A percentile compares a stretch with the other conserved stretches of the same genome.
These are phyloP conservation scores for Podila epigama DNA, from an alignment of 192 early-diverging fungal genomes.

Conservation along the genomic window DNA sequence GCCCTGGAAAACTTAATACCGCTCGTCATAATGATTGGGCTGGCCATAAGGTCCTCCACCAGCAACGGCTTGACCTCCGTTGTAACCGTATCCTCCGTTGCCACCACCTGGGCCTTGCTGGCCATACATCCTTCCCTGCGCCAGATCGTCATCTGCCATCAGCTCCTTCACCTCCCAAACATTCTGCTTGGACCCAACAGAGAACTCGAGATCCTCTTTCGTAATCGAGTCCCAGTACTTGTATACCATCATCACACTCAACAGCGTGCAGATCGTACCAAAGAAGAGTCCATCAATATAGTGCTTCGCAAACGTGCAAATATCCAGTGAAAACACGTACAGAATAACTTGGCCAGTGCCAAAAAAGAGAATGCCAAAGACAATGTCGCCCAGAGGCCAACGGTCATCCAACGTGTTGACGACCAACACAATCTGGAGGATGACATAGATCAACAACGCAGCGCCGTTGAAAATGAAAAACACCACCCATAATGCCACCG, in stretches of 20 bases:
- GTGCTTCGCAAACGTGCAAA: slow-evolving; percentile 83
- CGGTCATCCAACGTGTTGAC: slow-evolving; percentile 85
- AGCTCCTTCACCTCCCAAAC: slow-evolving; percentile 86
- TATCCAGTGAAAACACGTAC: slow-evolving; percentile 70
- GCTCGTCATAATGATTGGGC: slow-evolving; percentile 36
- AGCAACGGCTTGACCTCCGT: slow-evolving; percentile 6
- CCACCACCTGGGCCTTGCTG: slow-evolving; percentile 9
- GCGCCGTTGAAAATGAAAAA: slow-evolving; percentile 79
- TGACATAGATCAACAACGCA: slow-evolving; percentile 76
- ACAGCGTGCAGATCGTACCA: slow-evolving; percentile 76
- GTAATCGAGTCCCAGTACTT: slow-evolving; percentile 95
- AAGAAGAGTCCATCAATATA: slow-evolving; percentile 95
- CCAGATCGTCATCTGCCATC: slow-evolving; percentile 61
- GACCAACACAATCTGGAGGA: slow-evolving; percentile 86
- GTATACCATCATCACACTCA: slow-evolving; percentile 95
- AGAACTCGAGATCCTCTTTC: slow-evolving; percentile 92
- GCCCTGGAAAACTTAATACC: slow-evolving; percentile 3
- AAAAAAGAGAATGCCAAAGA: slow-evolving; percentile 83
- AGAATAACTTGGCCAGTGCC: slow-evolving; percentile 74
- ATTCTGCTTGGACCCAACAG: slow-evolving; percentile 82
- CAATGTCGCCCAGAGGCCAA: slow-evolving; percentile 87
- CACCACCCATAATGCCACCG: slow-evolving; percentile 72
- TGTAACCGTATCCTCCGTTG: slow-evolving; percentile 6
- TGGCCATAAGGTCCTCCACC: slow-evolving; percentile 30
- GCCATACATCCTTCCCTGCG: slow-evolving; percentile 13